These are phyloP conservation scores for Chalciporus pseudorubinellus DNA, from an alignment of 768 basidiomycete genomes.

Conservation along the genomic window DNA sequence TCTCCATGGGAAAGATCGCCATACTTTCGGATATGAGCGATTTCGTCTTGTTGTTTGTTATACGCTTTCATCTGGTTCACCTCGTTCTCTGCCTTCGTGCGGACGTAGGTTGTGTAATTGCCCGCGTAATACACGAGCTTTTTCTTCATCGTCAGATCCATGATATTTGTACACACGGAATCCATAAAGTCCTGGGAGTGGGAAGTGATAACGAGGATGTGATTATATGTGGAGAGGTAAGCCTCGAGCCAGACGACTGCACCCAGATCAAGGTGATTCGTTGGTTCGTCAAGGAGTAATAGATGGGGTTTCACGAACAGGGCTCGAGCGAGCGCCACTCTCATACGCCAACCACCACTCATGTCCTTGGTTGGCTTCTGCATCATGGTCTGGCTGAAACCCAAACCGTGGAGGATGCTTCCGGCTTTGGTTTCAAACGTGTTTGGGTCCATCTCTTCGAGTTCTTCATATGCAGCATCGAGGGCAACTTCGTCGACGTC, in stretches of 20 bases:
- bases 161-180: constrained; percentile 94
- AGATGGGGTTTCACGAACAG: constrained; percentile 97
- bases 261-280: constrained; percentile 92
- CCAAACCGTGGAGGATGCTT: constrained; percentile 95
- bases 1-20: constrained; percentile 13
- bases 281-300: constrained; percentile 89
- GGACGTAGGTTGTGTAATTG: constrained; percentile 96
- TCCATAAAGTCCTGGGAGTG: constrained; percentile 99
- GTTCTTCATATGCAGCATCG: constrained; percentile 88
- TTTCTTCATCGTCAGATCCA: constrained; percentile 92
- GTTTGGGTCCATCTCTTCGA: constrained; percentile 93
- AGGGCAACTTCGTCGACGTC: constrained; percentile 85
- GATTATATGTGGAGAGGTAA: constrained; percentile 96
- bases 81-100: constrained; percentile 96
- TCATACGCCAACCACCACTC: constrained; percentile 99
- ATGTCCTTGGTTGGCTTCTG: constrained; percentile 96
- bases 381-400: constrained; percentile 92
- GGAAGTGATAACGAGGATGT: constrained; percentile 95
- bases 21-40: constrained; percentile 96
- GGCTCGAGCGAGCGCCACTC: constrained; percentile 93
- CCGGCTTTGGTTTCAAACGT: constrained; percentile 97
- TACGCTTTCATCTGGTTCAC: constrained; percentile 99
- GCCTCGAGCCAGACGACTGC: constrained; percentile 99
- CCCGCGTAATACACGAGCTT: constrained; percentile 93
- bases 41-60: constrained; percentile 97